These are phyloP conservation scores for Cystoderma amianthinum DNA, from an alignment of 768 basidiomycete genomes.

Conservation along the genomic window DNA sequence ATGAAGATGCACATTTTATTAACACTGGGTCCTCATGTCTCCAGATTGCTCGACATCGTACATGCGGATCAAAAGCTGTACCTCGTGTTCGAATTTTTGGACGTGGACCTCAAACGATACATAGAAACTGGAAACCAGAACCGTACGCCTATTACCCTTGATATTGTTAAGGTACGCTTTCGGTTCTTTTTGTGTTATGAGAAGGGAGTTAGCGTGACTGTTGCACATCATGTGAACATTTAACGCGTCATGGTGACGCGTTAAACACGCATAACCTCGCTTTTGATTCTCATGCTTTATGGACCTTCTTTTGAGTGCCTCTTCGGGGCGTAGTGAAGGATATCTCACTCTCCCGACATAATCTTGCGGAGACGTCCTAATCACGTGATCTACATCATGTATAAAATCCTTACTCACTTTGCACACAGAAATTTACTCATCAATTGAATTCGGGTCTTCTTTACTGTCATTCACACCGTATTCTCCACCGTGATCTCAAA, in stretches of 20 bases:
- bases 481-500: slow-evolving; percentile 96
- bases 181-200: slow-evolving; percentile 7
- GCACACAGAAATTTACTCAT: slow-evolving; percentile 84
- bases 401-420: neutral
- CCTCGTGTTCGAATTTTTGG: slow-evolving; percentile 96
- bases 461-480: slow-evolving; percentile 92
- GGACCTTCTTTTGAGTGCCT: neutral
- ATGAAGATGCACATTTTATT: no score
- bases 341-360: neutral
- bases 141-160: slow-evolving; percentile 64
- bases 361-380: no score
- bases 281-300: no score
- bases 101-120: slow-evolving; percentile 94
- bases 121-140: slow-evolving; percentile 82
- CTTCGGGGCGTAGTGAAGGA: neutral
- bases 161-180: slow-evolving; percentile 71
- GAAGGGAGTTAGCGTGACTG: no score
- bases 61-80: slow-evolving; percentile 97
- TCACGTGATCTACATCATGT: no score
- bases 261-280: slow-evolving; percentile 9
- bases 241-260: slow-evolving; percentile 18
- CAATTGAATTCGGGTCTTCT: slow-evolving; percentile 88
- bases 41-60: slow-evolving; percentile 90
- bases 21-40: no score
- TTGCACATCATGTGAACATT: slow-evolving; percentile 3